These are phyloP conservation scores for Epichloe scottii DNA, from an alignment of 2,329 filamentous ascomycete species.

Conservation along the genomic window DNA sequence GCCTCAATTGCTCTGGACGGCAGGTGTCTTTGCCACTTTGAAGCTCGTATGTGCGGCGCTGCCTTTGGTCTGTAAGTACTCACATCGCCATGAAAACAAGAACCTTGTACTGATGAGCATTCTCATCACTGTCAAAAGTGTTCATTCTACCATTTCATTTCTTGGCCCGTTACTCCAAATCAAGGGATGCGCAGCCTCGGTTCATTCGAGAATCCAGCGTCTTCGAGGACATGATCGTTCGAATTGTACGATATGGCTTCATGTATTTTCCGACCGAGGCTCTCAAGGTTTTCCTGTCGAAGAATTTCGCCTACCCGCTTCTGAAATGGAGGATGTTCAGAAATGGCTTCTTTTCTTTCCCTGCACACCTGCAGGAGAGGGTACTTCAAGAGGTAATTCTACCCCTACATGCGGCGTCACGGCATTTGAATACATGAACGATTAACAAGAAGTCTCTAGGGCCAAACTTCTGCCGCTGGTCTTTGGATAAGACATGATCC, in stretches of 20 bases:
- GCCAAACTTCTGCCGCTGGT: conserved; percentile 40
- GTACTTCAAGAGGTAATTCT: conserved; percentile 16
- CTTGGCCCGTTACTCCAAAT: conserved; percentile 8
- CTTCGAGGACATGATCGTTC: conserved; percentile 67
- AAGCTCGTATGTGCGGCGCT: conserved; percentile 53
- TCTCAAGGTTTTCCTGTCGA: conserved; percentile 67
- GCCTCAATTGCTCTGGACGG: conserved; percentile 57
- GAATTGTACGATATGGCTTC: conserved; percentile 69
- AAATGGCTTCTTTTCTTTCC: conserved; percentile 51
- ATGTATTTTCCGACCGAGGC: conserved; percentile 55
- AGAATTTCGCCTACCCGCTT: conserved; percentile 60
- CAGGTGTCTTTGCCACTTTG: conserved; percentile 47
- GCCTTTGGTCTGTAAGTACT: conserved; percentile 34
- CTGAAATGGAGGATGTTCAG: conserved; percentile 62
- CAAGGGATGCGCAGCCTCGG: conserved; percentile 27
- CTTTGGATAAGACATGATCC: conserved; percentile 57
- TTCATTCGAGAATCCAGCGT: conserved; percentile 58
- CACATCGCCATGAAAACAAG: too few species aligned
- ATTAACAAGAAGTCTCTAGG: conserved; percentile 8
- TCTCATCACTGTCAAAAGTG: not conserved
- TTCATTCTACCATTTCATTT: conserved; percentile 5
- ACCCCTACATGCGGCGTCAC: not conserved
- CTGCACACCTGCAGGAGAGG: conserved; percentile 50
- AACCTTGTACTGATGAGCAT: not conserved
- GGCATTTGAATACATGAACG: not conserved